Evolutionary conservation across 345 rosid genomes (phyloP).

Genomic region (Sonneratia alba): DNA sequence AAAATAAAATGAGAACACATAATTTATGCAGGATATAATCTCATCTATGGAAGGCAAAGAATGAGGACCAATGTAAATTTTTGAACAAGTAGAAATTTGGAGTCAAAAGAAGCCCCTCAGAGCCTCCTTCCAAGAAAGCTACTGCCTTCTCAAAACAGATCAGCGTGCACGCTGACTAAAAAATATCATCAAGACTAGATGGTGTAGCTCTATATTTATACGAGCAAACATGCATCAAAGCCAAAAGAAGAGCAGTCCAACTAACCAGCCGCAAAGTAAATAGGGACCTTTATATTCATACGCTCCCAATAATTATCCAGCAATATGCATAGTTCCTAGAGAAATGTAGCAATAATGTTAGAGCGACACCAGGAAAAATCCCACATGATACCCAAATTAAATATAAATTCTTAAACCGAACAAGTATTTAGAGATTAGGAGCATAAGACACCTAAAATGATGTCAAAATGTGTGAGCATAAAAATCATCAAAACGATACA

Average conservation of each 20-base stretch:
- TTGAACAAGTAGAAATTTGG: not conserved
- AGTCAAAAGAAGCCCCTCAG: not conserved
- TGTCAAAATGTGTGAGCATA: too few species aligned
- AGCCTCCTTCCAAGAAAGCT: not conserved
- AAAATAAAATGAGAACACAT: not conserved
- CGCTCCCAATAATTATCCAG: constrained; percentile 98
- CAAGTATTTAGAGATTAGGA: too few species aligned
- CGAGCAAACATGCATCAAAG: not conserved
- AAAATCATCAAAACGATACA: too few species aligned
- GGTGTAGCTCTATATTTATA: not conserved
- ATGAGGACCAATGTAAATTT: not conserved
- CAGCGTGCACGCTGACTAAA: too few species aligned
- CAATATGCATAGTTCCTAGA: constrained; percentile 78
- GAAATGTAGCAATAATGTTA: constrained; percentile 4
- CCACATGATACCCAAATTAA: not conserved
- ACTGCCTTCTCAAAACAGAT: too few species aligned
- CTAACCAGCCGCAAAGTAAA: constrained; percentile 92
- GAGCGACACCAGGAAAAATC: not conserved
- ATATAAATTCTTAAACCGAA: not conserved
- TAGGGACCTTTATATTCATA: constrained; percentile 83
- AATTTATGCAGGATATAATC: not conserved
- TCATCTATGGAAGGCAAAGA: not conserved
- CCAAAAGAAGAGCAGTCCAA: not conserved
- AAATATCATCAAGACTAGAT: not conserved
- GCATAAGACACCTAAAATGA: too few species aligned